Conservation (phyloP, 2,329 filamentous ascomycete genomes). For the Hypoxylon sp. region DNA sequence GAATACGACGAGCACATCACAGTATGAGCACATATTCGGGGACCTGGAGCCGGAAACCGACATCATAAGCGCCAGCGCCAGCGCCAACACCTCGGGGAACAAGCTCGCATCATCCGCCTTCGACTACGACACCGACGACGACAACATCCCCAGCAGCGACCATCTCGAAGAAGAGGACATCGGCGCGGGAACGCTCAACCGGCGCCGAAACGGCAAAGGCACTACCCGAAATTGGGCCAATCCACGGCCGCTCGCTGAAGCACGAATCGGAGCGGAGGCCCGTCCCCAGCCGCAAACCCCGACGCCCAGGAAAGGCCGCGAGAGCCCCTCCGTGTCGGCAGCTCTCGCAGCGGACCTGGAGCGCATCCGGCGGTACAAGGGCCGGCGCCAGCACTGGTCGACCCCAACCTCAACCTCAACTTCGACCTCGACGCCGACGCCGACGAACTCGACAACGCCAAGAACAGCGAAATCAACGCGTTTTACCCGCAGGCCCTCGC, state of each 20-base stretch:
- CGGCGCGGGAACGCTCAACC: background rate
- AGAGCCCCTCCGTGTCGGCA: slow-evolving; percentile 6
- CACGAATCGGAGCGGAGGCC: background rate
- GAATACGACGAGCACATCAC: slow-evolving; percentile 37
- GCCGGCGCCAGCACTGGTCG: slow-evolving; percentile 18
- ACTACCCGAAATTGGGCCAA: background rate
- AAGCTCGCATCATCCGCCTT: background rate
- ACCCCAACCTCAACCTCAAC: background rate
- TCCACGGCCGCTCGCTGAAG: background rate
- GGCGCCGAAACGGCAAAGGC: background rate
- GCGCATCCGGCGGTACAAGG: slow-evolving; percentile 35
- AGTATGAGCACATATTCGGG: slow-evolving; percentile 42
- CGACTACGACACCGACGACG: slow-evolving; percentile 18
- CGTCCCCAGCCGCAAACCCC: background rate
- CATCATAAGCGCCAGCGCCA: slow-evolving; percentile 5
- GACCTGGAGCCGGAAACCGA: slow-evolving; percentile 28
- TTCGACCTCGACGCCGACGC: background rate
- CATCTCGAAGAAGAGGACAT: slow-evolving; percentile 1
- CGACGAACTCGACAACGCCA: background rate
- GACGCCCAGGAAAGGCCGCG: background rate
- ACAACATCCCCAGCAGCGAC: slow-evolving; percentile 6
- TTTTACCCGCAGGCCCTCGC: background rate
- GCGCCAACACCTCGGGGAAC: background rate
- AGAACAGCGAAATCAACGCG: slow-evolving; percentile 1
- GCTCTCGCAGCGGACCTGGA: slow-evolving; percentile 37